Percentiles rank a stretch among this genome's conserved stretches.
These are phyloP conservation scores for Populus trichocarpa DNA, from an alignment of 441 rosid species.

Conservation along the genomic window DNA sequence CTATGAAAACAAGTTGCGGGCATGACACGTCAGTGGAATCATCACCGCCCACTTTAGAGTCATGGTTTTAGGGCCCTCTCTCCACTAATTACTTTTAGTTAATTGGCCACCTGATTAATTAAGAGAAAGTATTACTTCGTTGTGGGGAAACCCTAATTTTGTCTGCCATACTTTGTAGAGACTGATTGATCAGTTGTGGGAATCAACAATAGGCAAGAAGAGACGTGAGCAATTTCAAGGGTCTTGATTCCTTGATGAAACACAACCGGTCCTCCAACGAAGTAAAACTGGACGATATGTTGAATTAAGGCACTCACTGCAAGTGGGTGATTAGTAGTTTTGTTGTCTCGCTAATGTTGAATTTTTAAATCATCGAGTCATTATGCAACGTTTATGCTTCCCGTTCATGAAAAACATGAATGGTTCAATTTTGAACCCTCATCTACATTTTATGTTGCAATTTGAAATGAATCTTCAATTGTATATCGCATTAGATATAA, in stretches of 20 bases:
- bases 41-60: conserved; percentile 15
- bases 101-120: conserved; percentile 22
- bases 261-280: not conserved
- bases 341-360: too few species aligned
- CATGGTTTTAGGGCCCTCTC: conserved; percentile 21
- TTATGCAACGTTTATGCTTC: too few species aligned
- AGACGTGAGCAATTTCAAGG: conserved; percentile 42
- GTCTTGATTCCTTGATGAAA: conserved; percentile 23
- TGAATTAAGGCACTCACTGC: conserved; percentile 14
- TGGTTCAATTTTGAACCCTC: too few species aligned
- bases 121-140: conserved; percentile 18
- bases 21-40: conserved; percentile 15
- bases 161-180: conserved; percentile 57
- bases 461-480: too few species aligned
- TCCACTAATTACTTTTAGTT: conserved; percentile 26
- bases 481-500: too few species aligned
- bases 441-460: too few species aligned
- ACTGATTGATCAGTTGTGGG: conserved; percentile 42
- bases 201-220: conserved; percentile 54
- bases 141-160: conserved; percentile 54
- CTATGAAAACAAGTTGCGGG: not conserved
- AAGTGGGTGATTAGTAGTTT: conserved; percentile 19
- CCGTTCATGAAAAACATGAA: too few species aligned
- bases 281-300: not conserved
- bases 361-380: too few species aligned